Evolutionary conservation across 208 protist species (phyloP), one percentile per base, ranked within the genome.

Genomic region (Strigomonas galati): DNA sequence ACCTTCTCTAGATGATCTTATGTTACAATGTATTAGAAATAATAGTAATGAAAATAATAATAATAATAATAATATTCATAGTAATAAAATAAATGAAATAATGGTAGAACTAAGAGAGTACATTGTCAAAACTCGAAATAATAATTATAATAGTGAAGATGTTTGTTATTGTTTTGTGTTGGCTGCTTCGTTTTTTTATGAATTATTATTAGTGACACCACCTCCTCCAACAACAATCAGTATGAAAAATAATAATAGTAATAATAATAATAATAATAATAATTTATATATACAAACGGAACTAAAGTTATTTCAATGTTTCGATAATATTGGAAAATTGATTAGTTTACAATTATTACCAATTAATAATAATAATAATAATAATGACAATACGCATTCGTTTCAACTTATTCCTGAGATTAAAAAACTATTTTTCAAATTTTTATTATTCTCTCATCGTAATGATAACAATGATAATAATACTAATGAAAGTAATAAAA

Each of bases 241-340:
- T 19, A 46, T 19, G 10, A 46, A 5, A 9, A 19, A 9, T 19
- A 46, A 19, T 46, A 46, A 9, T 1, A 46, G 19, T 17, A 46
- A 19, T 46, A 46, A 46, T 46, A 46, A 46, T 46, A 46, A 46
- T 46, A 46, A 46, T 46, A 46, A 46, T 46, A 46, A 46, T 46
- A 46, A 46, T 17, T 2, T 9, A 9, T 37, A 37, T 37, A 9
- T 37, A 12, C 40, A 46, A 19, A 19, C 40, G 19, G 40, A 46
- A 15, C 40, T n/a, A 19, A 46, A 46, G 14, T 4, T 19, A 19
- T 27, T 14, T 14, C 6, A 27, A 3, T 35, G 28, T 27, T 56
- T 56, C 1, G 52, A 28, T 17, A 56, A 56, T 17, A 27, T 56
- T 15, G 4, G 27, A 2, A 56, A 56, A 27, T 27, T 56, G 1